phyloP scores from a whole-genome alignment of 192 early-diverging fungal genomes.

The Tieghemiomyces parasiticus region DNA sequence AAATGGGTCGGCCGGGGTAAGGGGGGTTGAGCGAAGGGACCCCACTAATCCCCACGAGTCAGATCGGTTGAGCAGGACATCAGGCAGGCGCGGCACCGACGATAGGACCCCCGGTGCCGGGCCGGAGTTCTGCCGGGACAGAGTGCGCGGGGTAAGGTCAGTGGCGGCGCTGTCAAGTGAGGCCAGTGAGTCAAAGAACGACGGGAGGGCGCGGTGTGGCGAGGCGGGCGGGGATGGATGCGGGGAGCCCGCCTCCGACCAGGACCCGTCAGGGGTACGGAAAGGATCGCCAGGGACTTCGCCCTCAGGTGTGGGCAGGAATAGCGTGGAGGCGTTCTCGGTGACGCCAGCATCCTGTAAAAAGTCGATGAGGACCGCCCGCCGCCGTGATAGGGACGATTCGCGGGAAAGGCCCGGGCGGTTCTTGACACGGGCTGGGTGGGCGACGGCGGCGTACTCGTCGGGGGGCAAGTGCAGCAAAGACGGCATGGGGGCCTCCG shows the following conservation, averaged over 20 bases:
- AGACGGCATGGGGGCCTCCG: background rate
- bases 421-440: background rate
- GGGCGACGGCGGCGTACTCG: background rate
- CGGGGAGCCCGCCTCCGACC: background rate
- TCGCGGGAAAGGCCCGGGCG: background rate
- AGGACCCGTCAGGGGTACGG: background rate
- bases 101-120: background rate
- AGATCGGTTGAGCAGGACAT: background rate
- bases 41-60: conserved; percentile 8
- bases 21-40: background rate
- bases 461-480: too few species aligned
- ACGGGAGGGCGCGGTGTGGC: background rate
- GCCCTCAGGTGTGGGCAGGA: background rate
- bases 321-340: background rate
- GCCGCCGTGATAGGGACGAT: conserved; percentile 7
- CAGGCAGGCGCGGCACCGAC: background rate
- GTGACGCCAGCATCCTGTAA: background rate
- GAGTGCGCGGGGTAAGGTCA: background rate
- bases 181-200: background rate
- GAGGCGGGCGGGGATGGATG: background rate
- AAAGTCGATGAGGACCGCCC: conserved; percentile 6
- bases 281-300: background rate
- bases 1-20: background rate
- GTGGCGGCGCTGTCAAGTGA: background rate
- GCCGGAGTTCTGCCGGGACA: conserved; percentile 6